Evolutionary conservation across 23 red algal genomes (phyloP).

Genomic region (Gracilaria domingensis): DNA sequence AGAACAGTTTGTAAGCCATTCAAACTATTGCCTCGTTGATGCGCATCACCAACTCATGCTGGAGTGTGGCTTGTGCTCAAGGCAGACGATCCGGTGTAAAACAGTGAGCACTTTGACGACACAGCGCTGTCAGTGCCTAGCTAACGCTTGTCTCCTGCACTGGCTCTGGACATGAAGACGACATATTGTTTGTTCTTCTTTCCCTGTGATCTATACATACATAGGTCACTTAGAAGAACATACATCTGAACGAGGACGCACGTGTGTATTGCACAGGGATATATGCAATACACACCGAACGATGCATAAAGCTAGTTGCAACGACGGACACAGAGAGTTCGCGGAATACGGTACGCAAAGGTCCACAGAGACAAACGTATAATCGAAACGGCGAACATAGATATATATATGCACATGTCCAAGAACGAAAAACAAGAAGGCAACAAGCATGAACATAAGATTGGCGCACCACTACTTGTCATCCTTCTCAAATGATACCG

Average conservation of each 20-base stretch:
- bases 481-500: constrained; percentile 59
- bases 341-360: neutral
- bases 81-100: neutral
- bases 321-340: neutral
- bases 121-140: neutral
- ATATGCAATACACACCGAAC: neutral
- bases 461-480: neutral
- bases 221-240: too few species aligned
- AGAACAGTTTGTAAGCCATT: neutral
- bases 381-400: neutral
- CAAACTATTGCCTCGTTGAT: neutral
- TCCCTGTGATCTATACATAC: too few species aligned
- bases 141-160: too few species aligned
- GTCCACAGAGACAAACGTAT: neutral
- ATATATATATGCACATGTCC: neutral
- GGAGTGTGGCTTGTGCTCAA: neutral
- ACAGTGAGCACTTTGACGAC: neutral
- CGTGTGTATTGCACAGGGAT: too few species aligned
- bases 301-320: neutral
- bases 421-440: constrained; percentile 14
- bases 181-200: too few species aligned
- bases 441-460: neutral
- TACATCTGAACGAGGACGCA: too few species aligned
- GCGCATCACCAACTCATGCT: neutral
- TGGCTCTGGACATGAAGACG: too few species aligned